Percentiles rank a stretch among this genome's conserved stretches.
Conservation (phyloP, 345 rosid genomes). For the Lepidium didymum region DNA sequence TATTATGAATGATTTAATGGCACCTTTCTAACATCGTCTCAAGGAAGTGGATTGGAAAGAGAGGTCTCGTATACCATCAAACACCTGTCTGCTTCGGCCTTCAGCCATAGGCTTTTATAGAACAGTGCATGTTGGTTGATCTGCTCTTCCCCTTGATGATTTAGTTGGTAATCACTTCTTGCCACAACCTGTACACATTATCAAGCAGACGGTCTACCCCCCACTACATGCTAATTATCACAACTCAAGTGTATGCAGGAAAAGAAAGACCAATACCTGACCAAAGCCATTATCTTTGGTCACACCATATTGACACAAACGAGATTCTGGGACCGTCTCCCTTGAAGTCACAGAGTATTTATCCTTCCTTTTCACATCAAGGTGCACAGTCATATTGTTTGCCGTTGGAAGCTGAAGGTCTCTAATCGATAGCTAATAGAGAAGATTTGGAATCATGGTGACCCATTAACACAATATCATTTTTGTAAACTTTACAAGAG, state of each 20-base stretch:
- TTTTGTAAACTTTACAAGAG: background rate
- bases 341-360: constrained; percentile 11
- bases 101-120: constrained; percentile 39
- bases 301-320: constrained; percentile 22
- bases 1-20: constrained; percentile 6
- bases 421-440: constrained; percentile 23
- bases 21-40: constrained; percentile 17
- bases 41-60: constrained; percentile 14
- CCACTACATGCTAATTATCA: background rate
- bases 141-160: constrained; percentile 20
- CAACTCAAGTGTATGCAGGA: background rate
- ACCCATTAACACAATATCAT: constrained; percentile 19
- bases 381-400: constrained; percentile 22
- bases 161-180: constrained; percentile 15
- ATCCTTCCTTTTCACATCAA: constrained; percentile 28
- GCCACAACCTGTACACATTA: constrained; percentile 30
- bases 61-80: constrained; percentile 32
- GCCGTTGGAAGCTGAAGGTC: constrained; percentile 28
- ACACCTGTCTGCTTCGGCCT: constrained; percentile 38
- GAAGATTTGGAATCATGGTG: constrained; percentile 20
- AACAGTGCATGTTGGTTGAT: constrained; percentile 24
- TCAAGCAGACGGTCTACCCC: constrained; percentile 6
- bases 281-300: constrained; percentile 14
- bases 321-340: constrained; percentile 16
- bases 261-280: constrained; percentile 28